Evolutionary conservation across 768 basidiomycete genomes (phyloP).

Genomic region (Lentinula sp.): DNA sequence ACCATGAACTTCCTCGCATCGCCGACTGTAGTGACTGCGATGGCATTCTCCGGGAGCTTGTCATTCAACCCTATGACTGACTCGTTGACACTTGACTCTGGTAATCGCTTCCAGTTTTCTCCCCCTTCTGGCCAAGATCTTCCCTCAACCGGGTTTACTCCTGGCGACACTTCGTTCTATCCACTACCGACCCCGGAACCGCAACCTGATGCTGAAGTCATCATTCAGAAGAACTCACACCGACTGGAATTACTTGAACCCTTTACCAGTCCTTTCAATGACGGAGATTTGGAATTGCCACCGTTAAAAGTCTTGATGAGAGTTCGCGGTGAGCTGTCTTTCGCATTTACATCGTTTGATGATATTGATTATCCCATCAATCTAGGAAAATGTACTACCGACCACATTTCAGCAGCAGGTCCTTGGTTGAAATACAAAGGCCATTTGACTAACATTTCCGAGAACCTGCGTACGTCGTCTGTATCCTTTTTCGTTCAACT

Average conservation of each 20-base stretch:
- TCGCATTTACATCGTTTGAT: too few species aligned
- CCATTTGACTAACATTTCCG: slow-evolving; percentile 92
- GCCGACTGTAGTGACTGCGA: slow-evolving; percentile 94
- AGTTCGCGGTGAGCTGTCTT: slow-evolving; percentile 62
- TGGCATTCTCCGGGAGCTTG: slow-evolving; percentile 91
- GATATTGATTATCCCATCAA: neutral
- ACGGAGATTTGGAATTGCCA: slow-evolving; percentile 67
- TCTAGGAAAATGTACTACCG: slow-evolving; percentile 78
- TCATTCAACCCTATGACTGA: slow-evolving; percentile 93
- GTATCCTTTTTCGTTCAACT: neutral
- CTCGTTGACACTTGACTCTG: slow-evolving; percentile 56
- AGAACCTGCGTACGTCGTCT: slow-evolving; percentile 73
- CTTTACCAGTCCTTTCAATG: slow-evolving; percentile 72
- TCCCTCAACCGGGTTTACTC: slow-evolving; percentile 75
- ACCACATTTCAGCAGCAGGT: slow-evolving; percentile 97
- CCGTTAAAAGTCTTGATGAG: slow-evolving; percentile 80
- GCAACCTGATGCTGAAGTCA: slow-evolving; percentile 67
- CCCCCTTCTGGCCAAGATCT: slow-evolving; percentile 84
- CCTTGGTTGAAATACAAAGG: slow-evolving; percentile 99
- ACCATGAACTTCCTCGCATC: slow-evolving; percentile 99
- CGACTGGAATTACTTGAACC: slow-evolving; percentile 85
- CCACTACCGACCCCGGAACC: slow-evolving; percentile 72
- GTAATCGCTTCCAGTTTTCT: slow-evolving; percentile 75
- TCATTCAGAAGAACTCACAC: slow-evolving; percentile 74
- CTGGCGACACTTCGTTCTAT: slow-evolving; percentile 69